Base-by-base conservation (phyloP, 345 rosid genomes). In the Camelina hispida region DNA sequence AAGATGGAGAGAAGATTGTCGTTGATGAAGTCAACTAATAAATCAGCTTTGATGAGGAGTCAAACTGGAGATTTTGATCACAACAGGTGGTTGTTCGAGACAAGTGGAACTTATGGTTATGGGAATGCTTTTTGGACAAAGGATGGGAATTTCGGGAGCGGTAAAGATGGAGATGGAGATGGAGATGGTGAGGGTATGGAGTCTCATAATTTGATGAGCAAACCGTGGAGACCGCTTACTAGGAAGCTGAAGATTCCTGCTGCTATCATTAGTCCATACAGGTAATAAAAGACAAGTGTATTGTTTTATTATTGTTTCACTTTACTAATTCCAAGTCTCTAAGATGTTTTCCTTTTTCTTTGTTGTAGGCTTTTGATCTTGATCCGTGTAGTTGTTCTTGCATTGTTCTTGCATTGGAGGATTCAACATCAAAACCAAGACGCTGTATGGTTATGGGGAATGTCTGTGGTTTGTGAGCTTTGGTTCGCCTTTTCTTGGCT, bases 401-500 rank as follows among this genome's bases (percentile, higher is more conserved):
- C 75, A 53, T 75, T 94, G 81, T 94, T 94, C 77, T 80, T 94
- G 87, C 16, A 62, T 46, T 94, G 98, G 98, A 90, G 98, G 71
- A 52, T 91, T 53, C 50, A 50, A 10, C 76, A 93, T 81, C 85
- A 79, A 32, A 93, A 93, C 74, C 69, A 57, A 0, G 93, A 91
- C 69, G 98, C 98, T 17, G 35, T 91, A 59, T 93, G 98, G 98
- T 81, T 93, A 14, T 93, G 98, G 98, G 97, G 96, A 47, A 91
- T 93, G 98, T 93, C 98, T 68, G 94, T 93, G 57, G 97, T 93
- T 51, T 93, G 98, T 66, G 98, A 93, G 79, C 72, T 93, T 38
- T 93, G 98, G 98, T 93, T 93, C 62, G 98, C 98, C 56, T 86
- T 93, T 66, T 91, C 98, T 20, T 93, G 98, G 98, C 94, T 93